A percentile compares a stretch with the other conserved stretches of the same genome.
Conservation (phyloP, 139 green algal species). For the Eudorina sp. region DNA sequence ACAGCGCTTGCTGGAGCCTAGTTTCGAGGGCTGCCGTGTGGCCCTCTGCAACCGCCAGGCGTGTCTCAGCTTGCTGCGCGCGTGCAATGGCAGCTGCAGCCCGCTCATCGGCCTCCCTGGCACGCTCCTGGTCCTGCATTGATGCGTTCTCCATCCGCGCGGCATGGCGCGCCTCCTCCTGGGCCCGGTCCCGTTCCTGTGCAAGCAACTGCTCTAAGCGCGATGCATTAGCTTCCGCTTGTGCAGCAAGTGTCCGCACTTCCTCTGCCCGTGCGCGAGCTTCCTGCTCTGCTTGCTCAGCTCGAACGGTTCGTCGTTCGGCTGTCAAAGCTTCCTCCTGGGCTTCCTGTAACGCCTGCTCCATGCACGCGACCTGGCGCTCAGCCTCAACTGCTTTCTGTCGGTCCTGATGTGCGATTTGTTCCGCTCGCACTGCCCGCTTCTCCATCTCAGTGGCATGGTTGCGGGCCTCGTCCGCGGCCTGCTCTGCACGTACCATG, state of each 20-base stretch:
- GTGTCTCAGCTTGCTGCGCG: conserved; percentile 32
- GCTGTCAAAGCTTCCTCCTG: neutral
- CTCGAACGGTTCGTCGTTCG: conserved; percentile 1
- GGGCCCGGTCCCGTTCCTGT: conserved; percentile 13
- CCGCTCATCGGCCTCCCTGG: conserved; percentile 14
- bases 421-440: neutral
- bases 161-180: conserved; percentile 26
- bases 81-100: neutral
- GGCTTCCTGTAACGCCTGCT: neutral
- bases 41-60: neutral
- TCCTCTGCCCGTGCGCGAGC: neutral
- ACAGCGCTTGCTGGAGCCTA: neutral
- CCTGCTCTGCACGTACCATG: neutral
- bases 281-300: neutral
- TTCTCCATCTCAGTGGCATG: neutral
- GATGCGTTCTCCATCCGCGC: conserved; percentile 8
- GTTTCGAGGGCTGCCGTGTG: neutral
- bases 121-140: conserved; percentile 9
- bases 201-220: neutral
- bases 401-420: neutral
- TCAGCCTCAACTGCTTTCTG: neutral
- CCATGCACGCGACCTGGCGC: neutral
- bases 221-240: neutral
- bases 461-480: neutral
- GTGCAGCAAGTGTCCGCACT: neutral